These are phyloP conservation scores for Coniochaeta hoffmannii DNA, from an alignment of 2,329 filamentous ascomycete species.

Conservation along the genomic window DNA sequence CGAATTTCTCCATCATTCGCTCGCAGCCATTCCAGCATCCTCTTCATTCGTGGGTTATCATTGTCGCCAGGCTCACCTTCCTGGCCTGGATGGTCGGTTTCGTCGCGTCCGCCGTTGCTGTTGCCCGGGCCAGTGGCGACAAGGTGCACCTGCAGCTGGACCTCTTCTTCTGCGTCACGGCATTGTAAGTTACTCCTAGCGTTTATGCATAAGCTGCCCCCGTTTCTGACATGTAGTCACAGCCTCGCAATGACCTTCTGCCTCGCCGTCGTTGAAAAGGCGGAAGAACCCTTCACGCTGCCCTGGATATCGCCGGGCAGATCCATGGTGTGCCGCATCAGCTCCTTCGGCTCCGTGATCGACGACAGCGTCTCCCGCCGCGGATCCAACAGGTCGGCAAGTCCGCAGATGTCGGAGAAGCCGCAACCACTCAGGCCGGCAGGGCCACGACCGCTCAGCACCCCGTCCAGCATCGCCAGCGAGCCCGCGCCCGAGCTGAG, in stretches of 20 bases:
- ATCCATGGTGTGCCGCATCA: slow-evolving; percentile 6
- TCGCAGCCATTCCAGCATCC: slow-evolving; percentile 17
- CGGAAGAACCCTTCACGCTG: slow-evolving; percentile 12
- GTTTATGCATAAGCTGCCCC: too few relatives aligned
- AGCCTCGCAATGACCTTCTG: slow-evolving; percentile 11
- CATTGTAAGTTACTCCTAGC: slow-evolving; percentile 16
- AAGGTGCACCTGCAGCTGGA: slow-evolving; percentile 14
- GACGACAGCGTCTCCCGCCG: slow-evolving; percentile 10
- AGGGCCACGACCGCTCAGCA: not conserved
- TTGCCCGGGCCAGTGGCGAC: slow-evolving; percentile 7
- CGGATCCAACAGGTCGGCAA: not conserved
- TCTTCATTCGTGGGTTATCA: slow-evolving; percentile 21
- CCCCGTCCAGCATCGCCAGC: not conserved
- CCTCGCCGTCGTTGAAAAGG: slow-evolving; percentile 8
- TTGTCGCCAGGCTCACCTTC: slow-evolving; percentile 18
- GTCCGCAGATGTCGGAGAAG: not conserved
- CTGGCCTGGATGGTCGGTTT: slow-evolving; percentile 20
- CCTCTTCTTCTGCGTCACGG: slow-evolving; percentile 18
- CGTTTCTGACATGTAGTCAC: not conserved
- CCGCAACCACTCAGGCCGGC: not conserved
- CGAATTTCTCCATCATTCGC: slow-evolving; percentile 14
- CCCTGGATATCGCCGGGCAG: slow-evolving; percentile 13
- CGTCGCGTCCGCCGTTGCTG: slow-evolving; percentile 18
- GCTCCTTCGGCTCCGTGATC: slow-evolving; percentile 9
- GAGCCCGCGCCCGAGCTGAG: not conserved